Evolutionary conservation across 169 alveolate genomes (phyloP).

Genomic region (Perkinsus marinus): DNA sequence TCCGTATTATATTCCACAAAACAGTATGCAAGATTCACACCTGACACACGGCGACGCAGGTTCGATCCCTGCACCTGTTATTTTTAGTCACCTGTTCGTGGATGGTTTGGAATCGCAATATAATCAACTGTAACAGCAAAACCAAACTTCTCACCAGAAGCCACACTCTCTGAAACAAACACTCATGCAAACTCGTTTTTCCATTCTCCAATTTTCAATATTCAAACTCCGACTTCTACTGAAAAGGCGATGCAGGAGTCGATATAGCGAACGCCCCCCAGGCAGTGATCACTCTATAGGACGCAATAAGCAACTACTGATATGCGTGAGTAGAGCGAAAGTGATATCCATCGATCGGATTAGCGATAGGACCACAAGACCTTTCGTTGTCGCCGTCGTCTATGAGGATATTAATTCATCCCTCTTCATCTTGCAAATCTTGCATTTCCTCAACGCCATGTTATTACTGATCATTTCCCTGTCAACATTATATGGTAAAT

Average conservation of each 20-base stretch:
- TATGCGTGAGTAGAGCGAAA: no score
- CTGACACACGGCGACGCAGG: not conserved
- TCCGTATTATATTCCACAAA: not conserved
- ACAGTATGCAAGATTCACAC: not conserved
- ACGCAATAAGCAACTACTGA: no score
- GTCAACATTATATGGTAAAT: not conserved
- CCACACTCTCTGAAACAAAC: not conserved
- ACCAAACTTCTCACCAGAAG: not conserved
- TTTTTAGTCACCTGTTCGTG: not conserved
- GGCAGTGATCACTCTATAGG: no score
- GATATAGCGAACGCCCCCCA: no score
- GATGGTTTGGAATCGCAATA: not conserved
- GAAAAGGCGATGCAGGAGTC: no score
- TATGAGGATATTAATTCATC: no score
- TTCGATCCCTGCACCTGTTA: not conserved
- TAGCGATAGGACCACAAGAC: no score
- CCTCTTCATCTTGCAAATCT: no score
- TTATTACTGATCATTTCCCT: not conserved
- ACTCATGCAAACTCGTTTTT: not conserved
- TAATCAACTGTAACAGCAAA: not conserved
- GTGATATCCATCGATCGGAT: no score
- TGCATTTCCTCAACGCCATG: not conserved
- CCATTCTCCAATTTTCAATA: no score
- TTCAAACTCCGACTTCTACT: no score
- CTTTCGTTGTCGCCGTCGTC: no score